Percentiles rank a stretch among this genome's conserved stretches.
These are phyloP conservation scores for Serendipita sp. DNA, from an alignment of 768 basidiomycete species.

Conservation along the genomic window DNA sequence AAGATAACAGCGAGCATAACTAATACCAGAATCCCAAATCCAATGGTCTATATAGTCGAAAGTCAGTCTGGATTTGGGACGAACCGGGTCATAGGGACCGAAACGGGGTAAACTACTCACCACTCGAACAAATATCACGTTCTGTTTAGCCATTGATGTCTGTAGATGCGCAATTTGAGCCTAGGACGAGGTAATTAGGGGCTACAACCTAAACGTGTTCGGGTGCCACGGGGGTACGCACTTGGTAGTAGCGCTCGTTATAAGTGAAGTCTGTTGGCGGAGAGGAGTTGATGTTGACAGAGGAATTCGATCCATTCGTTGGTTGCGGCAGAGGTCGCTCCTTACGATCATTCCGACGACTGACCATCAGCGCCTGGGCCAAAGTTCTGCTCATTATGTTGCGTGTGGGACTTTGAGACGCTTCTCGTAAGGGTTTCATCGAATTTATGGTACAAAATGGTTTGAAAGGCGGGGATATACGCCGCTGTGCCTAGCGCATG, in stretches of 20 bases:
- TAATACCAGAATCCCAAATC: neutral
- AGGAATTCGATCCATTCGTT: neutral
- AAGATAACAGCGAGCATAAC: neutral
- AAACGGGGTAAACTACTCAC: neutral
- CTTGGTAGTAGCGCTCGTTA: slow-evolving; percentile 4
- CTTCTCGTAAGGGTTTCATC: neutral
- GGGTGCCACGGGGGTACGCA: neutral
- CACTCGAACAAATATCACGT: neutral
- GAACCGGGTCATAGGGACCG: neutral
- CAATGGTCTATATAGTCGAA: neutral
- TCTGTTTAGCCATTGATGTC: neutral
- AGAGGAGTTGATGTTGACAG: neutral
- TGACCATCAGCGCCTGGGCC: neutral
- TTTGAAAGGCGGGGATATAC: too few relatives aligned
- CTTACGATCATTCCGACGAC: neutral
- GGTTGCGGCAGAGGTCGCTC: neutral
- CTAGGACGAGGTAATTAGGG: neutral
- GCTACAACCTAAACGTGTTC: neutral
- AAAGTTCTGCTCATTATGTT: neutral
- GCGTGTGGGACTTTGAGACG: neutral
- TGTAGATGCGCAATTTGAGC: slow-evolving; percentile 4
- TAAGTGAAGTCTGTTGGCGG: neutral
- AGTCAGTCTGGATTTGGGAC: neutral
- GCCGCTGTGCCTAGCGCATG: too few relatives aligned
- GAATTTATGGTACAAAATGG: neutral